Evolutionary conservation across 2,329 filamentous ascomycete genomes (phyloP).

Genomic region (Geosmithia flava): DNA sequence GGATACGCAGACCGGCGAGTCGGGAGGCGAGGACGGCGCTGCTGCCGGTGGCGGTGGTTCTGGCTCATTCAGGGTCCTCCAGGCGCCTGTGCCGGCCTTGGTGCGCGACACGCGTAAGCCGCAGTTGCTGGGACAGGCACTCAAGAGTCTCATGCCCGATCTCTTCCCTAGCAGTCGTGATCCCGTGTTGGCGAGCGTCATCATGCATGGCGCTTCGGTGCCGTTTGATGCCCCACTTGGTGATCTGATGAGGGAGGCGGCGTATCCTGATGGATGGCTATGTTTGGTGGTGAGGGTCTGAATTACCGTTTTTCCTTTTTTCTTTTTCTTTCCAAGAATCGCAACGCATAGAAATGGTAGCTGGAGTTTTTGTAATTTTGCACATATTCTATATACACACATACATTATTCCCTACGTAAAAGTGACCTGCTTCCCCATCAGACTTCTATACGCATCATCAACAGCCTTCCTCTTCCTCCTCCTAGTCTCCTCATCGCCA

Average conservation of each 20-base stretch:
- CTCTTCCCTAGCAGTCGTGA: conserved; percentile 82
- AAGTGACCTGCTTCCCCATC: conserved; percentile 60
- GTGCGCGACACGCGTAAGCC: conserved; percentile 21
- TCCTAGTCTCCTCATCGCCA: conserved; percentile 31
- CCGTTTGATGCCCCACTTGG: conserved; percentile 71
- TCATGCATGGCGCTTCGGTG: conserved; percentile 75
- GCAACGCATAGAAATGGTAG: not conserved
- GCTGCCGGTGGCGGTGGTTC: conserved; percentile 10
- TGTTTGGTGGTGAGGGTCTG: conserved; percentile 67
- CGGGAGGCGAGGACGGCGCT: conserved; percentile 15
- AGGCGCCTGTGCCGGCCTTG: conserved; percentile 53
- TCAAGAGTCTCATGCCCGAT: conserved; percentile 63
- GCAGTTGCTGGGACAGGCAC: conserved; percentile 56
- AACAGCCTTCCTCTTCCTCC: conserved; percentile 62
- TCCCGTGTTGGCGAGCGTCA: conserved; percentile 68
- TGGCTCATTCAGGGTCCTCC: conserved; percentile 59
- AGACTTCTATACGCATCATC: conserved; percentile 71
- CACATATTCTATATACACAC: not conserved
- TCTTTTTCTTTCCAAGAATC: not conserved
- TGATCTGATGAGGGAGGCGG: conserved; percentile 69
- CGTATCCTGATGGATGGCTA: conserved; percentile 88
- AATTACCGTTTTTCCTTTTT: conserved; percentile 2
- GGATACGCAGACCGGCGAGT: not conserved
- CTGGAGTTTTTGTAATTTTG: not conserved
- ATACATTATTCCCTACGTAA: conserved; percentile 20